A percentile compares a stretch with the other conserved stretches of the same genome.
These are phyloP conservation scores for Vachellia pachyceras DNA, from an alignment of 306 rosid genomes.

Conservation along the genomic window DNA sequence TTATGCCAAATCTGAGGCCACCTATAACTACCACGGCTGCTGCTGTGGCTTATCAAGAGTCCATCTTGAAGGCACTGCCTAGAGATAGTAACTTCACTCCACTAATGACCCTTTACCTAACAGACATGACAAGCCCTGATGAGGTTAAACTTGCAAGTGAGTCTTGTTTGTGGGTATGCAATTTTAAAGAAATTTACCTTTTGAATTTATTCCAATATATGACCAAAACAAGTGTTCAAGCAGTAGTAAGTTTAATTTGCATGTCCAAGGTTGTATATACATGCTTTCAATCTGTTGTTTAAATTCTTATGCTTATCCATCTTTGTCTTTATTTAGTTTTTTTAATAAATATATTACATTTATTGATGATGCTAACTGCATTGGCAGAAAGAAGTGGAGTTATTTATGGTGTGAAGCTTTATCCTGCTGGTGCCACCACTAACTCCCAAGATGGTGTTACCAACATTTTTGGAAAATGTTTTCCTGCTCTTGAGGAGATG, in stretches of 20 bases:
- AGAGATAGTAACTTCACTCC: conserved; percentile 68
- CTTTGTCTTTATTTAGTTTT: background rate
- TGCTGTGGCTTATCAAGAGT: conserved; percentile 73
- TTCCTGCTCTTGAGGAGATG: conserved; percentile 90
- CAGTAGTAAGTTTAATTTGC: conserved; percentile 3
- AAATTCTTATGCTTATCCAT: background rate
- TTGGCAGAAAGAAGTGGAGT: conserved; percentile 73
- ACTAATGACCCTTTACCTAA: conserved; percentile 90
- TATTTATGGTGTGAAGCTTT: conserved; percentile 82
- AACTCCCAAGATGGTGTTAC: conserved; percentile 96
- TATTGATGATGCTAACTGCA: conserved; percentile 34
- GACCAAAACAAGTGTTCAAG: background rate
- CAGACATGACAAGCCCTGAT: conserved; percentile 69
- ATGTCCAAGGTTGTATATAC: background rate
- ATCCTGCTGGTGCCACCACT: conserved; percentile 97
- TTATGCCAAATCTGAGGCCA: conserved; percentile 95
- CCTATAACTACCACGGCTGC: conserved; percentile 73
- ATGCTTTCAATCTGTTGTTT: background rate
- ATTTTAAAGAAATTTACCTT: conserved; percentile 6
- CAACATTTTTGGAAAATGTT: conserved; percentile 80
- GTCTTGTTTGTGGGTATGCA: conserved; percentile 30
- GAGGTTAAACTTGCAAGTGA: conserved; percentile 90
- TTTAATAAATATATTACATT: background rate
- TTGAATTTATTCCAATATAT: background rate
- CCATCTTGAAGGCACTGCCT: conserved; percentile 79